Evolutionary conservation across 805 yeast genomes (phyloP).

Genomic region (Candida loeiensis): DNA sequence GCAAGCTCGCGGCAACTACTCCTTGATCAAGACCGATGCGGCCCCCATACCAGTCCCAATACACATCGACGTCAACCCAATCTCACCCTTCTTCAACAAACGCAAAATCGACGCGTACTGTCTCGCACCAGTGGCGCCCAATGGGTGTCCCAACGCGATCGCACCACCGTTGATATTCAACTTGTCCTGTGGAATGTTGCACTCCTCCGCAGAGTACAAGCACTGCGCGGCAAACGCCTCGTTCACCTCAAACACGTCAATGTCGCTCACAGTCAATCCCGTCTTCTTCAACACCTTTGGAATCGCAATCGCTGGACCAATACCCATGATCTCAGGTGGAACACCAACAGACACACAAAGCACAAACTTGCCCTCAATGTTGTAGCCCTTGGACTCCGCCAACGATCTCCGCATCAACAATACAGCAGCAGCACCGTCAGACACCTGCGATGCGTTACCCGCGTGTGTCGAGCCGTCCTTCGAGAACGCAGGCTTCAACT

Average conservation of each 20-base stretch:
- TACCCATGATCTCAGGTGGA: conserved; percentile 96
- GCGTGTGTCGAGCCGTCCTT: conserved; percentile 87
- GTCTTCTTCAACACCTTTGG: conserved; percentile 70
- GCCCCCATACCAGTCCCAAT: conserved; percentile 99
- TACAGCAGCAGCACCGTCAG: conserved; percentile 94
- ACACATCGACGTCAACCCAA: conserved; percentile 95
- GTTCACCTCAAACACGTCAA: conserved; percentile 80
- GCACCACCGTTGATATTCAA: conserved; percentile 95
- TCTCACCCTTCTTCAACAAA: conserved; percentile 72
- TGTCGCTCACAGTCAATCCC: conserved; percentile 59
- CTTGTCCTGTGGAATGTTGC: conserved; percentile 58
- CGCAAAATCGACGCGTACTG: conserved; percentile 85
- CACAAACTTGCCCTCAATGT: conserved; percentile 75
- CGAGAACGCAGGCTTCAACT: conserved; percentile 82
- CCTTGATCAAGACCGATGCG: conserved; percentile 80
- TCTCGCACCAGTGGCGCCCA: conserved; percentile 68
- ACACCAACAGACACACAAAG: conserved; percentile 84
- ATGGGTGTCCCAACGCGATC: conserved; percentile 92
- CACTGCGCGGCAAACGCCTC: conserved; percentile 98
- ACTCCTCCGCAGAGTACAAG: conserved; percentile 63
- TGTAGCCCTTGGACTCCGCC: conserved; percentile 70
- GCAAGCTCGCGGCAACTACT: no score
- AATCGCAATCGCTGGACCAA: conserved; percentile 95
- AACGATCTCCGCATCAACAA: conserved; percentile 79
- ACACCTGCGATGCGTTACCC: conserved; percentile 93